Evolutionary conservation across 257 asterid species (phyloP), one percentile per base, ranked within the genome.

Genomic region (Paulownia fortunei): DNA sequence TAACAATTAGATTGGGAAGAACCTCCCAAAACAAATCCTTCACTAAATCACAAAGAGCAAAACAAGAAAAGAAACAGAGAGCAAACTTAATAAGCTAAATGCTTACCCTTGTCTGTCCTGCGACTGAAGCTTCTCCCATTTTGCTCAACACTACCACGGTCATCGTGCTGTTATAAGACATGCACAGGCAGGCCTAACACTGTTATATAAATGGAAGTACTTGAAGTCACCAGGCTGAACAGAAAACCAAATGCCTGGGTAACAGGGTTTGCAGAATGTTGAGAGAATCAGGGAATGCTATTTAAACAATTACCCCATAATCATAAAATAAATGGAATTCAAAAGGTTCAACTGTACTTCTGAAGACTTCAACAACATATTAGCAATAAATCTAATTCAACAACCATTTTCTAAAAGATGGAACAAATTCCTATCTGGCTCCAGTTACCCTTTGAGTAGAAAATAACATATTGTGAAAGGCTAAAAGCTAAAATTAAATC

Each of bases 121-220:
- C 83, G 84, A 62, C 82, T 78, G 86, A 79, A 83, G 84, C 89
- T 88, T 86, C 96, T 85, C 74, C 87, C 92, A 84, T 72, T 89
- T 83, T 89, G 90, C 83, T 89, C 90, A 56, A 85, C 86, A 88
- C 76, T 80, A 82, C 86, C 92, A 68, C 98, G 97, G 61, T 92
- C 96, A 79, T 91, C 97, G 76, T 90, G 98, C 99, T 94, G 99
- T 81, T 88, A 94, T 52, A 91, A 92, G 88, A 94, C 94, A 94
- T 76, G 86, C 88, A 94, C 82, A 92, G 92, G 89, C 91, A 89
- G 86, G 89, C 89, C 94, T 82, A 93, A 92, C 72, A 88, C 89
- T 80, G 89, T 94, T 91, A 94, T 89, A 88, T 86, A 82, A 81
- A 77, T 69, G 78, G 85, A 83, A 78, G 82, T 79, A 86, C 89